A percentile compares a stretch with the other conserved stretches of the same genome.
These are phyloP conservation scores for Penicillium sumatraense DNA, from an alignment of 2,329 filamentous ascomycete species.

Conservation along the genomic window DNA sequence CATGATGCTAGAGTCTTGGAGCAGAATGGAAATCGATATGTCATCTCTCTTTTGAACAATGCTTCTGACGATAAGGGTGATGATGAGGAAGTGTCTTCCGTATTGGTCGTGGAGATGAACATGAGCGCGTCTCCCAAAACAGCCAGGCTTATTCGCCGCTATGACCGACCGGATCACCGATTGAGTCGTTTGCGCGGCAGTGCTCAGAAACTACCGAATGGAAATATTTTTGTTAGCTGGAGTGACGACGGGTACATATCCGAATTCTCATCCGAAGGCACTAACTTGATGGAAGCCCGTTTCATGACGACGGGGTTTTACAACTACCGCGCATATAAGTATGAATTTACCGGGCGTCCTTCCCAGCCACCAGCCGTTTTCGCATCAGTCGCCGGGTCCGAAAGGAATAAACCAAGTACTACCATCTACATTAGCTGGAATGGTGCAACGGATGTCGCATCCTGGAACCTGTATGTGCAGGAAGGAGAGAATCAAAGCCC, in stretches of 20 bases:
- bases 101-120: constrained; percentile 32
- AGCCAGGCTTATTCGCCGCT: constrained; percentile 27
- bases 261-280: constrained; percentile 34
- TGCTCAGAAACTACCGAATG: constrained; percentile 35
- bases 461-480: constrained; percentile 40
- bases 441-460: constrained; percentile 40
- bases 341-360: constrained; percentile 35
- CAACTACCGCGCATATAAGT: constrained; percentile 45
- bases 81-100: constrained; percentile 29
- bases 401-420: constrained; percentile 21
- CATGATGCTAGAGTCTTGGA: constrained; percentile 39
- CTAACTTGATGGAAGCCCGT: constrained; percentile 33
- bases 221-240: constrained; percentile 39
- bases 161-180: constrained; percentile 33
- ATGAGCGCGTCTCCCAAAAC: constrained; percentile 22
- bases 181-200: constrained; percentile 37
- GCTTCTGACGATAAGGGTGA: constrained; percentile 28
- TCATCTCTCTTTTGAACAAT: constrained; percentile 38
- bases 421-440: constrained; percentile 38
- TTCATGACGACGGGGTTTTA: constrained; percentile 34
- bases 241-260: constrained; percentile 34
- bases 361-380: constrained; percentile 30
- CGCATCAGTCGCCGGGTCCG: constrained; percentile 29
- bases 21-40: constrained; percentile 28
- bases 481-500: too few relatives aligned